Evolutionary conservation across 768 basidiomycete species (phyloP).

Genomic region (Termitomyces sp.): DNA sequence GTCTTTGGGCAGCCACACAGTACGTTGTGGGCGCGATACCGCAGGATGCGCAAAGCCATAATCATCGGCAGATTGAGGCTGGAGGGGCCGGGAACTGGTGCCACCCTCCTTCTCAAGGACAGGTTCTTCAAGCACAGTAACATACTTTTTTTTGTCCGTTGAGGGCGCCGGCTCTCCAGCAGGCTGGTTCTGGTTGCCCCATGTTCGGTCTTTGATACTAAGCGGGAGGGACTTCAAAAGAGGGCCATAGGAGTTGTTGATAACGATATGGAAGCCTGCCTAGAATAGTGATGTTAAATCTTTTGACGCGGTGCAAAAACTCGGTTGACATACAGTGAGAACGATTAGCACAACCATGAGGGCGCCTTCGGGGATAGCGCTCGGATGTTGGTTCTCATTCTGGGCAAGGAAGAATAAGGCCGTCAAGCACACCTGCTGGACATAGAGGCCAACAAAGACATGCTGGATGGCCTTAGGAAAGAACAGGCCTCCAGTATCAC

Average conservation of each 20-base stretch:
- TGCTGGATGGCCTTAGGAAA: slow-evolving; percentile 95
- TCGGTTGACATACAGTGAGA: slow-evolving; percentile 58
- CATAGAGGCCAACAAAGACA: slow-evolving; percentile 89
- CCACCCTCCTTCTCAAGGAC: slow-evolving; percentile 3
- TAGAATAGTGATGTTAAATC: slow-evolving; percentile 17
- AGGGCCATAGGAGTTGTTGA: slow-evolving; percentile 78
- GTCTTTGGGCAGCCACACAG: slow-evolving; percentile 85
- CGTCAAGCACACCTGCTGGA: slow-evolving; percentile 51
- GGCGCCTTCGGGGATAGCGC: slow-evolving; percentile 68
- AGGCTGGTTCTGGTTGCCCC: slow-evolving; percentile 20
- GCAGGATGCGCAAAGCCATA: slow-evolving; percentile 90
- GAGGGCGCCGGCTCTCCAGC: not conserved
- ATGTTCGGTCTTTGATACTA: slow-evolving; percentile 68
- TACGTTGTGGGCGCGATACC: slow-evolving; percentile 61
- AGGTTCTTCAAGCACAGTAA: not conserved
- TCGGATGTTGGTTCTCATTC: slow-evolving; percentile 44
- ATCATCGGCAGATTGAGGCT: slow-evolving; percentile 24
- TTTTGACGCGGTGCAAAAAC: not conserved
- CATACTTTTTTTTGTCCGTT: not conserved
- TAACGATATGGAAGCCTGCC: slow-evolving; percentile 68
- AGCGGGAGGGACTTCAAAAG: slow-evolving; percentile 73
- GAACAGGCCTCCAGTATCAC: slow-evolving; percentile 90
- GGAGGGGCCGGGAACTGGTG: not conserved
- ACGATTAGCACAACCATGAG: slow-evolving; percentile 83
- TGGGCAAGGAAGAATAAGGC: slow-evolving; percentile 69